Evolutionary conservation across 2,329 filamentous ascomycete species (phyloP).

Genomic region (Triangularia verruculosa): DNA sequence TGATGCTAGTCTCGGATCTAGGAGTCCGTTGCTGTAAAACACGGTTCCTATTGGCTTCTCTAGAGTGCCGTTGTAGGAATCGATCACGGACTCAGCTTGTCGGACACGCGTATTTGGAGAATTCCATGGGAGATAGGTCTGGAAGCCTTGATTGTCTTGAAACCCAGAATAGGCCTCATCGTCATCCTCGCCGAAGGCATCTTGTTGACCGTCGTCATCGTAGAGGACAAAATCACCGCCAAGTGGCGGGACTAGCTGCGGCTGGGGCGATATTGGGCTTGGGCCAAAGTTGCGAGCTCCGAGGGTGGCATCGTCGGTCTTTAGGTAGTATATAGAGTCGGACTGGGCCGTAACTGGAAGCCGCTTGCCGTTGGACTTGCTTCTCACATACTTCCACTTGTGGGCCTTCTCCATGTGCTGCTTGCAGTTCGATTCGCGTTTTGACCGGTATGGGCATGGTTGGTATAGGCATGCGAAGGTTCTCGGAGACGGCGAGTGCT

Average conservation of each 20-base stretch:
- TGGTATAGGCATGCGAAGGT: slow-evolving; percentile 64
- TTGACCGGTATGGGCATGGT: slow-evolving; percentile 67
- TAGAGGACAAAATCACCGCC: slow-evolving; percentile 30
- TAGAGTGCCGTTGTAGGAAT: slow-evolving; percentile 23
- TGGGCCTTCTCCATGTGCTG: slow-evolving; percentile 85
- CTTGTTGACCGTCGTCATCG: slow-evolving; percentile 12
- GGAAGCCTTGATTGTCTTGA: slow-evolving; percentile 6
- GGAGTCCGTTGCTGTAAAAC: slow-evolving; percentile 6
- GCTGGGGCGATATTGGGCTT: slow-evolving; percentile 5
- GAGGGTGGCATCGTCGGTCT: not conserved
- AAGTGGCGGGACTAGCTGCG: not conserved
- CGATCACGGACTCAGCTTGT: slow-evolving; percentile 28
- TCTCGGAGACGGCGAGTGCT: slow-evolving; percentile 64
- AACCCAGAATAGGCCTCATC: slow-evolving; percentile 15
- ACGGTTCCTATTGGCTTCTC: slow-evolving; percentile 5
- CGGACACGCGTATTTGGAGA: slow-evolving; percentile 28
- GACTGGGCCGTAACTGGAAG: slow-evolving; percentile 27
- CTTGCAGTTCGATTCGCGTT: slow-evolving; percentile 78
- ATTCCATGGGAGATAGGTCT: slow-evolving; percentile 28
- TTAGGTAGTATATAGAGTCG: slow-evolving; percentile 4
- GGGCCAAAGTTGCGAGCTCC: not conserved
- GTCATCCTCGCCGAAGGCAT: slow-evolving; percentile 21
- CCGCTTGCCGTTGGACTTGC: slow-evolving; percentile 65
- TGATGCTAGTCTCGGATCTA: slow-evolving; percentile 23
- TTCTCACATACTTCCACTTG: slow-evolving; percentile 67